Conservation (phyloP, 345 rosid genomes). For the Murraya koenigii region DNA sequence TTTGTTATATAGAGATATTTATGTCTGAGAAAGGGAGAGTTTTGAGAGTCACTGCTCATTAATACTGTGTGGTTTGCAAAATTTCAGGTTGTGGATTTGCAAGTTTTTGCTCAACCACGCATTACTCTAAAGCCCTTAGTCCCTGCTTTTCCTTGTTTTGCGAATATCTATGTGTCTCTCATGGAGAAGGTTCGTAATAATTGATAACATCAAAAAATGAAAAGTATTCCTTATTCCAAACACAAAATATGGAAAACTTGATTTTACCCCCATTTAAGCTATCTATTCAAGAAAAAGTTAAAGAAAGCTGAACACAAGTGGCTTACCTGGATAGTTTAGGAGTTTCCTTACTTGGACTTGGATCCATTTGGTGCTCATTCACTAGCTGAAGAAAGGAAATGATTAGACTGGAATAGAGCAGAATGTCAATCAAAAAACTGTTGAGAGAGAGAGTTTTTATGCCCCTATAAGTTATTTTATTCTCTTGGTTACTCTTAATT, state of each 20-base stretch:
- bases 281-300: background rate
- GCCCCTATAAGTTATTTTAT: background rate
- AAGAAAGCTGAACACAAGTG: background rate
- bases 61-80: slow-evolving; percentile 15
- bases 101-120: slow-evolving; percentile 87
- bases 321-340: background rate
- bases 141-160: slow-evolving; percentile 96
- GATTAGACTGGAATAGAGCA: background rate
- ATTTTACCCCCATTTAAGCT: background rate
- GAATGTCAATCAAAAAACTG: background rate
- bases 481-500: slow-evolving; percentile 19
- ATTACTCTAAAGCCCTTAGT: slow-evolving; percentile 94
- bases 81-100: slow-evolving; percentile 79
- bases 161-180: slow-evolving; percentile 78
- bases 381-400: background rate
- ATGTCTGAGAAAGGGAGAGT: slow-evolving; percentile 5
- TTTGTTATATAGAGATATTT: background rate
- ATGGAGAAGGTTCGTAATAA: slow-evolving; percentile 78
- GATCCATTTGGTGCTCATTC: slow-evolving; percentile 3
- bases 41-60: slow-evolving; percentile 7
- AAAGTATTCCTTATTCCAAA: background rate
- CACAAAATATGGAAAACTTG: background rate
- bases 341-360: background rate
- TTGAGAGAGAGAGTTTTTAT: background rate
- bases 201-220: background rate